Percentiles rank a stretch among this genome's conserved stretches.
Conservation (phyloP, 352 stramenopile species). For the Nothophytophthora sp. region DNA sequence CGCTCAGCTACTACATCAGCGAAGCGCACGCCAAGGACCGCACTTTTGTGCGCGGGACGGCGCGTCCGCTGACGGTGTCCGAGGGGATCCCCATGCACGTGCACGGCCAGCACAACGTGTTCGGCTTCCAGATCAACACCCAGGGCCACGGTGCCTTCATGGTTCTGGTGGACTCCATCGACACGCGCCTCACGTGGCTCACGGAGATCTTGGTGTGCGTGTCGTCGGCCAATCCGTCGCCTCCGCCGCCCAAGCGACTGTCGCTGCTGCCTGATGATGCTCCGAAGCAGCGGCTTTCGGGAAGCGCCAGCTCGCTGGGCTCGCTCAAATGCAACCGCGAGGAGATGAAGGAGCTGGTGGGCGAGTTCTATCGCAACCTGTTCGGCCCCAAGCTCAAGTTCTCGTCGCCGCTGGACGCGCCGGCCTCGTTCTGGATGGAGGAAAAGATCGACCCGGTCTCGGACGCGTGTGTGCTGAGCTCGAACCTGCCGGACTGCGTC, state of each 20-base stretch:
- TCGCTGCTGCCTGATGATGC: conserved; percentile 57
- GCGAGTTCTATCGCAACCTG: conserved; percentile 81
- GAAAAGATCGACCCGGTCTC: conserved; percentile 80
- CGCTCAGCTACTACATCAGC: conserved; percentile 86
- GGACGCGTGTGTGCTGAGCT: conserved; percentile 76
- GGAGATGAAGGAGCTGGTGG: conserved; percentile 76
- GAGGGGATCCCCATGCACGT: conserved; percentile 79
- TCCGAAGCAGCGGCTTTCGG: conserved; percentile 33
- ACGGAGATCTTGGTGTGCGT: conserved; percentile 79
- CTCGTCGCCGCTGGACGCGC: conserved; percentile 72
- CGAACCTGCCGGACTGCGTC: conserved; percentile 83
- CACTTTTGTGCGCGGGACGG: conserved; percentile 82
- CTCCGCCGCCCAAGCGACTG: conserved; percentile 39
- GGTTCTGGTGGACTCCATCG: conserved; percentile 85
- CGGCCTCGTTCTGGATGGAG: conserved; percentile 84
- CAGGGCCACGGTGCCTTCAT: conserved; percentile 85
- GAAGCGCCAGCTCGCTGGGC: conserved; percentile 28
- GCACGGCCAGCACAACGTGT: conserved; percentile 67
- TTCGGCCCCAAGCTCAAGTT: conserved; percentile 82
- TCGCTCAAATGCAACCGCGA: conserved; percentile 58
- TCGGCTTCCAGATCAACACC: conserved; percentile 88
- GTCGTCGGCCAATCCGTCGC: conserved; percentile 41
- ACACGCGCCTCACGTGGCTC: conserved; percentile 79
- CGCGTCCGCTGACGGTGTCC: conserved; percentile 74
- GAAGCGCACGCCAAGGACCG: conserved; percentile 84